A percentile compares a stretch with the other conserved stretches of the same genome.
Conservation (phyloP, 129 eudicot genomes). For the Arctium lappa region DNA sequence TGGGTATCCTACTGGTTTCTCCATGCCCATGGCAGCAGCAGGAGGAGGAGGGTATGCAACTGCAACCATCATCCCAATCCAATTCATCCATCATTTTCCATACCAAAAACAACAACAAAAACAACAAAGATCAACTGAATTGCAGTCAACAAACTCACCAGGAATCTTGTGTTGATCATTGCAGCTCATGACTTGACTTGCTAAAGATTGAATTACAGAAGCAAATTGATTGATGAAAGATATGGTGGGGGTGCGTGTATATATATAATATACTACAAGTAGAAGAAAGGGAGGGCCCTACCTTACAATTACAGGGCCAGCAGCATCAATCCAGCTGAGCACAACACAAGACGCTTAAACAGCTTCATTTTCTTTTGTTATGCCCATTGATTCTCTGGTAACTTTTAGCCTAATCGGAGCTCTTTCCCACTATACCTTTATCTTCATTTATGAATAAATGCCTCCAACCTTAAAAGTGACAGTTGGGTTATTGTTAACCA, state of each 20-base stretch:
- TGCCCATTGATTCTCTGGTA: neutral
- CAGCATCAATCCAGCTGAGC: constrained; percentile 15
- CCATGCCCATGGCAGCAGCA: constrained; percentile 9
- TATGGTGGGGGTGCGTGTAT: neutral
- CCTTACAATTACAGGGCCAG: neutral
- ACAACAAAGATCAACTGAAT: neutral
- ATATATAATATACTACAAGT: neutral
- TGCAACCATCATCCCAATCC: constrained; percentile 9
- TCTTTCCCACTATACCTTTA: neutral
- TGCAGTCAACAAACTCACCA: constrained; percentile 12
- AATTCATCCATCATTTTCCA: neutral
- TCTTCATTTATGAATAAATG: neutral
- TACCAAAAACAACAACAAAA: neutral
- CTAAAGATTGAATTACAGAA: neutral
- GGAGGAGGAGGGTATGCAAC: constrained; percentile 41
- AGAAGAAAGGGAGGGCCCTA: constrained; percentile 12
- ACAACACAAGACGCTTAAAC: neutral
- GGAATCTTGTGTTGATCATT: constrained; percentile 31
- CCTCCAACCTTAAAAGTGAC: neutral
- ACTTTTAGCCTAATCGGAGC: neutral
- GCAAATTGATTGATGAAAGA: neutral
- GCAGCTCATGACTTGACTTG: constrained; percentile 30
- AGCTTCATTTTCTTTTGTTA: constrained; percentile 3
- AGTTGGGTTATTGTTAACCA: constrained; percentile 5
- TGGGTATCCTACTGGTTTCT: constrained; percentile 52